Percentiles rank a stretch among this genome's conserved stretches.
Evolutionary conservation across 345 rosid species (phyloP).

Genomic region (Rhodamnia rubescens): DNA sequence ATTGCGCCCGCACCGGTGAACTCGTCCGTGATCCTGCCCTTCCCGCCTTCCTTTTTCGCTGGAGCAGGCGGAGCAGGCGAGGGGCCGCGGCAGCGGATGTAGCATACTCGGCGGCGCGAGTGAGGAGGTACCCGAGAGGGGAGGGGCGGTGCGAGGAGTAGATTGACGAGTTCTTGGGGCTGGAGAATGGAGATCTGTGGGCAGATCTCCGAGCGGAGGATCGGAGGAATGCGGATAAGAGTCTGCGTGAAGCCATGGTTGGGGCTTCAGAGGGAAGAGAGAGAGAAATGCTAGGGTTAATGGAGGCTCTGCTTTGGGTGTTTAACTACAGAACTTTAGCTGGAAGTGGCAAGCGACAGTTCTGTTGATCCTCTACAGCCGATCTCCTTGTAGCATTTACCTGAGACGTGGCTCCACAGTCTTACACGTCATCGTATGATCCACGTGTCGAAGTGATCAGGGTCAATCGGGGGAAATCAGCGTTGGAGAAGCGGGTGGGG

Average conservation of each 20-base stretch:
- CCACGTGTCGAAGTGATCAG: background rate
- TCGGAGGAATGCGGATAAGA: conserved; percentile 59
- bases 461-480: background rate
- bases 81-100: conserved; percentile 31
- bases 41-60: conserved; percentile 13
- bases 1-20: conserved; percentile 80
- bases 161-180: conserved; percentile 11
- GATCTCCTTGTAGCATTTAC: background rate
- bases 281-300: background rate
- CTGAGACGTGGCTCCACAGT: background rate
- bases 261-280: background rate
- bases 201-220: conserved; percentile 24
- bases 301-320: background rate
- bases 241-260: conserved; percentile 45
- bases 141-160: conserved; percentile 24
- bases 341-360: background rate
- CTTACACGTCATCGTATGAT: background rate
- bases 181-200: conserved; percentile 39
- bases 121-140: conserved; percentile 38
- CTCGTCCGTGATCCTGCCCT: conserved; percentile 48
- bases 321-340: background rate
- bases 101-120: conserved; percentile 60
- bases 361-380: background rate
- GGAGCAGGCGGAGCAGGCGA: conserved; percentile 20
- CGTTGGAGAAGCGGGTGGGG: background rate